A percentile compares a stretch with the other conserved stretches of the same genome.
phyloP scores from a whole-genome alignment of 371 early-diverging fungal species.

The Lichtheimia hyalospora region DNA sequence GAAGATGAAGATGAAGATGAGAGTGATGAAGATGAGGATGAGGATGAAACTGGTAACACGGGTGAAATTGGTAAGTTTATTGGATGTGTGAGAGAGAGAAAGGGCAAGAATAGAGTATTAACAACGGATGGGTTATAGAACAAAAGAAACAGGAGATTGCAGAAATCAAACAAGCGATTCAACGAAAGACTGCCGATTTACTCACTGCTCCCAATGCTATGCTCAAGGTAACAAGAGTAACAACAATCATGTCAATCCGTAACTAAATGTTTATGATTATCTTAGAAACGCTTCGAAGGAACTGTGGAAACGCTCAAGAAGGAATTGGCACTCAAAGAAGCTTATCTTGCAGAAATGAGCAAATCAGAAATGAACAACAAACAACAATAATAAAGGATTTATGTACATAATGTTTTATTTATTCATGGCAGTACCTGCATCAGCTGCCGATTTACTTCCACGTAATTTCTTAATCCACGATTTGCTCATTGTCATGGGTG shows the following conservation, averaged over 20 bases:
- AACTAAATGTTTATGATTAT: background rate
- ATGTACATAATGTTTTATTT: background rate
- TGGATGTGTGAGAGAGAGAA: too few species aligned
- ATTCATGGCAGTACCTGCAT: constrained; percentile 9
- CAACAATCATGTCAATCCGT: background rate
- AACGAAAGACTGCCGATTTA: constrained; percentile 40
- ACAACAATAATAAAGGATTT: background rate
- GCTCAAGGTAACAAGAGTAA: constrained; percentile 32
- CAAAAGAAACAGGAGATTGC: constrained; percentile 57
- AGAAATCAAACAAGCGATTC: constrained; percentile 48
- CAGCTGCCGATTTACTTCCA: constrained; percentile 3
- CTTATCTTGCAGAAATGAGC: constrained; percentile 48
- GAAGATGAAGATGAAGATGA: constrained; percentile 46
- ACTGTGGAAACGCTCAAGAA: constrained; percentile 44
- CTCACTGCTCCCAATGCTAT: constrained; percentile 50
- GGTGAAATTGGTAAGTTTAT: constrained; percentile 38
- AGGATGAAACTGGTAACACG: constrained; percentile 36
- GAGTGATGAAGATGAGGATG: constrained; percentile 44
- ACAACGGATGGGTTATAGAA: constrained; percentile 15
- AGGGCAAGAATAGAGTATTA: too few species aligned
- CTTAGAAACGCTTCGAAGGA: constrained; percentile 52
- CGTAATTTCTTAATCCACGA: constrained; percentile 16
- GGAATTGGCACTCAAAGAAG: constrained; percentile 42
- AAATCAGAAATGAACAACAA: constrained; percentile 6
- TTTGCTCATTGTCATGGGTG: constrained; percentile 14